A percentile compares a stretch with the other conserved stretches of the same genome.
phyloP scores from a whole-genome alignment of 306 rosid species.

The Astragalus membranaceus region DNA sequence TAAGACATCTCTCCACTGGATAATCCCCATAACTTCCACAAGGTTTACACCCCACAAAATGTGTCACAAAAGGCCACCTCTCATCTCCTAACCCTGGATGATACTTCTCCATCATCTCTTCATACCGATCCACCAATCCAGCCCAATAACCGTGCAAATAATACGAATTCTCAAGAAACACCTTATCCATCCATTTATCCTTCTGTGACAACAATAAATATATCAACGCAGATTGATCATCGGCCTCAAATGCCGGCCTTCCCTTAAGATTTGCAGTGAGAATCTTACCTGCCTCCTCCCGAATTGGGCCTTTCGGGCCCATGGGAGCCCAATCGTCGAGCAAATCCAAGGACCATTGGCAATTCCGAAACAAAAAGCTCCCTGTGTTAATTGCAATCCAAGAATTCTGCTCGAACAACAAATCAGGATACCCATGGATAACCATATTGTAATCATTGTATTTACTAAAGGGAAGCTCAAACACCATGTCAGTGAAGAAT shows the following conservation, averaged over 20 bases:
- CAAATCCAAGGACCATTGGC: constrained; percentile 98
- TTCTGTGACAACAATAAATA: constrained; percentile 79
- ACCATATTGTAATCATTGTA: constrained; percentile 67
- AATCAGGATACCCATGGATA: constrained; percentile 91
- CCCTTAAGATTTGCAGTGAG: constrained; percentile 90
- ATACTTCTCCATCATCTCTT: constrained; percentile 96
- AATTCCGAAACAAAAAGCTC: constrained; percentile 77
- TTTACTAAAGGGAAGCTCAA: constrained; percentile 67
- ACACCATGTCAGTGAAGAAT: constrained; percentile 84
- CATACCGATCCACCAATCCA: constrained; percentile 91
- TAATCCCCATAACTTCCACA: constrained; percentile 99
- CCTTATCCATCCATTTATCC: constrained; percentile 89
- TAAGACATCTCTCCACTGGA: constrained; percentile 83
- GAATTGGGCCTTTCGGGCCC: constrained; percentile 84
- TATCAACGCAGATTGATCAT: constrained; percentile 94
- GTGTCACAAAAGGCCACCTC: constrained; percentile 98
- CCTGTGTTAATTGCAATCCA: constrained; percentile 98
- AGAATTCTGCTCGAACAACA: constrained; percentile 86
- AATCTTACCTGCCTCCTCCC: constrained; percentile 86
- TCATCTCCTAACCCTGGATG: constrained; percentile 94
- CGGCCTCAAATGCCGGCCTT: constrained; percentile 93
- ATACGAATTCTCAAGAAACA: constrained; percentile 80
- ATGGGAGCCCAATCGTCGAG: constrained; percentile 98
- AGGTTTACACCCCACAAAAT: constrained; percentile 97
- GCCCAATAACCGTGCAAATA: constrained; percentile 99